Evolutionary conservation across 148 eudicot genomes (phyloP).

Genomic region (Cornus kousa): DNA sequence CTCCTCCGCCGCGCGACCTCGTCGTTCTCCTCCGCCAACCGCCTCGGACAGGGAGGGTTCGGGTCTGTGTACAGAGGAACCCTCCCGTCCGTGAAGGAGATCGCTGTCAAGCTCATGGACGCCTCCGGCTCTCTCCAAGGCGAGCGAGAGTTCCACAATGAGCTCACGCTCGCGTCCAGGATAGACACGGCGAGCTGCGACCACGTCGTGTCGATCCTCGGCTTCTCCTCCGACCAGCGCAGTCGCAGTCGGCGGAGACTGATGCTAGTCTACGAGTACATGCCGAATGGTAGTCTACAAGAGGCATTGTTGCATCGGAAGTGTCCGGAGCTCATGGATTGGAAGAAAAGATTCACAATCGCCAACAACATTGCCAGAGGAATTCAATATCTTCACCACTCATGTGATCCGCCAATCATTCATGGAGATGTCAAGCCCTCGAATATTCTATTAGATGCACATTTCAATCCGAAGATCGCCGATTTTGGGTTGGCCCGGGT

Average conservation of each 20-base stretch:
- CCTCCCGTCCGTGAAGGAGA: conserved; percentile 48
- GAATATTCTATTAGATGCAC: conserved; percentile 61
- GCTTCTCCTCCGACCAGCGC: conserved; percentile 42
- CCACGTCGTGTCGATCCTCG: conserved; percentile 53
- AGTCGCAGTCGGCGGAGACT: conserved; percentile 25
- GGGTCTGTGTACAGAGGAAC: conserved; percentile 78
- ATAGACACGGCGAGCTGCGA: conserved; percentile 28
- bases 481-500: conserved; percentile 82
- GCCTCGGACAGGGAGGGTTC: conserved; percentile 90
- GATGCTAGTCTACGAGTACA: conserved; percentile 66
- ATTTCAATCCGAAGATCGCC: conserved; percentile 75
- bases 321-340: conserved; percentile 52
- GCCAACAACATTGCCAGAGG: conserved; percentile 60
- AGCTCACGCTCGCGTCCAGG: conserved; percentile 53
- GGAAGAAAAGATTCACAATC: conserved; percentile 55
- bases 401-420: conserved; percentile 59
- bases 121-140: conserved; percentile 71
- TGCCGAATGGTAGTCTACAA: conserved; percentile 83
- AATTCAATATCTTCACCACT: conserved; percentile 48
- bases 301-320: conserved; percentile 69
- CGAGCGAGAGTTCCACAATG: conserved; percentile 88
- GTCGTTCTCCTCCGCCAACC: conserved; percentile 54
- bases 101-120: conserved; percentile 86
- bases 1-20: conserved; percentile 62
- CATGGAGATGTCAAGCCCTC: conserved; percentile 95